Percentiles rank a stretch among this genome's conserved stretches.
Evolutionary conservation across 768 basidiomycete genomes (phyloP).

Genomic region (Dioszegia aurantiaca): DNA sequence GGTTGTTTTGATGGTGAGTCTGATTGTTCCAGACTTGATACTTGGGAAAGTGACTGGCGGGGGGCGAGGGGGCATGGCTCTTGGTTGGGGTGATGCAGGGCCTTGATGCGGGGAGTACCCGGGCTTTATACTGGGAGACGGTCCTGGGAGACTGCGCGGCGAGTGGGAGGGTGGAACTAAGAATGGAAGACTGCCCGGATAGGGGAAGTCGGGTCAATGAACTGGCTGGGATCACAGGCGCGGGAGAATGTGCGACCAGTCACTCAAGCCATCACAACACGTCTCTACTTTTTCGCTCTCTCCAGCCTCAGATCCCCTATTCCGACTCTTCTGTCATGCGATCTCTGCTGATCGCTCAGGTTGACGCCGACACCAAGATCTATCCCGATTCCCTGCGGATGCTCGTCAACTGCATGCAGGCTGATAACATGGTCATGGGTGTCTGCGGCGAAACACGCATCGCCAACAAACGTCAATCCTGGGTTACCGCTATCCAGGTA

Average conservation of each 20-base stretch:
- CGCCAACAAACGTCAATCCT: conserved; percentile 95
- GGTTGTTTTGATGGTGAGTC: conserved; percentile 89
- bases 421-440: conserved; percentile 98
- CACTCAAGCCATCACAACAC: background rate
- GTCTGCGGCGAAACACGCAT: conserved; percentile 98
- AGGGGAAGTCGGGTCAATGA: too few relatives aligned
- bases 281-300: background rate
- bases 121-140: too few relatives aligned
- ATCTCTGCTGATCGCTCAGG: conserved; percentile 57
- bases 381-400: conserved; percentile 83
- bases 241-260: too few relatives aligned
- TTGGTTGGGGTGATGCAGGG: too few relatives aligned
- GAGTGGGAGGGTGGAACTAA: too few relatives aligned
- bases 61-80: too few relatives aligned
- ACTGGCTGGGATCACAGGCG: too few relatives aligned
- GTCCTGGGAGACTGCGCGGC: too few relatives aligned
- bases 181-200: too few relatives aligned
- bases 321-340: background rate
- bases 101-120: too few relatives aligned
- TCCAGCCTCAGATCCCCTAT: background rate
- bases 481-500: conserved; percentile 98
- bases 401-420: conserved; percentile 97
- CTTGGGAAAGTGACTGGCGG: too few relatives aligned
- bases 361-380: conserved; percentile 97
- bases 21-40: too few relatives aligned